Percentiles rank a stretch among this genome's conserved stretches.
phyloP scores from a whole-genome alignment of 306 rosid species.

The Crotalaria pallida region DNA sequence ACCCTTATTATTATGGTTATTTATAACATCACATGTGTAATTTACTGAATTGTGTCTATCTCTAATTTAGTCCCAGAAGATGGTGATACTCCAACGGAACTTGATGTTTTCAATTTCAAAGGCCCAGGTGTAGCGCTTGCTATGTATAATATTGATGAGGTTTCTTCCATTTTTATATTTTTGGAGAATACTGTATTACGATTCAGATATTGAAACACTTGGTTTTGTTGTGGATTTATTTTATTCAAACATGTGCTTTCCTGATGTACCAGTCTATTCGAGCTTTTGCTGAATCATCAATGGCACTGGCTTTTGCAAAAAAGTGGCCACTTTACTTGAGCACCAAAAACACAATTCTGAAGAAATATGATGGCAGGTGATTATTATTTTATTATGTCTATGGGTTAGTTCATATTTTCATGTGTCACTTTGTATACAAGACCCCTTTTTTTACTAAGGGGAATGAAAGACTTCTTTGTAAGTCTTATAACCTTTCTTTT shows the following conservation, averaged over 20 bases:
- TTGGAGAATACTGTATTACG: not conserved
- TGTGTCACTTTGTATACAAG: not conserved
- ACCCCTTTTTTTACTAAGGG: too few species aligned
- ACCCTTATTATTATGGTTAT: not conserved
- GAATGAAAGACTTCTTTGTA: slow-evolving; percentile 1
- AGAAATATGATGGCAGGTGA: slow-evolving; percentile 97
- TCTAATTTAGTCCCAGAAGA: slow-evolving; percentile 70
- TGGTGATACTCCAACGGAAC: slow-evolving; percentile 63
- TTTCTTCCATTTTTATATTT: slow-evolving; percentile 30
- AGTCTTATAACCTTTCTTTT: not conserved
- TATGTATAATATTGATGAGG: slow-evolving; percentile 97
- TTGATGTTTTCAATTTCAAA: slow-evolving; percentile 76
- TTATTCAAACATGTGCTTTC: slow-evolving; percentile 3
- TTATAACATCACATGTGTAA: not conserved
- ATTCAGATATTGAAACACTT: slow-evolving; percentile 14
- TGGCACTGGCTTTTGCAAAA: slow-evolving; percentile 75
- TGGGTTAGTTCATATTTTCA: slow-evolving; percentile 9
- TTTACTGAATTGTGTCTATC: slow-evolving; percentile 16
- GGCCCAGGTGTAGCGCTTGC: slow-evolving; percentile 93
- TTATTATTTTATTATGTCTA: slow-evolving; percentile 21
- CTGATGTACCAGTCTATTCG: slow-evolving; percentile 62
- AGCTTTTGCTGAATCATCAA: slow-evolving; percentile 92
- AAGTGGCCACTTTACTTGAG: slow-evolving; percentile 96
- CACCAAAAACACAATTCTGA: slow-evolving; percentile 94
- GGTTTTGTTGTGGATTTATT: not conserved